Base-by-base conservation (phyloP, 257 asterid species). In the Catharanthus roseus region DNA sequence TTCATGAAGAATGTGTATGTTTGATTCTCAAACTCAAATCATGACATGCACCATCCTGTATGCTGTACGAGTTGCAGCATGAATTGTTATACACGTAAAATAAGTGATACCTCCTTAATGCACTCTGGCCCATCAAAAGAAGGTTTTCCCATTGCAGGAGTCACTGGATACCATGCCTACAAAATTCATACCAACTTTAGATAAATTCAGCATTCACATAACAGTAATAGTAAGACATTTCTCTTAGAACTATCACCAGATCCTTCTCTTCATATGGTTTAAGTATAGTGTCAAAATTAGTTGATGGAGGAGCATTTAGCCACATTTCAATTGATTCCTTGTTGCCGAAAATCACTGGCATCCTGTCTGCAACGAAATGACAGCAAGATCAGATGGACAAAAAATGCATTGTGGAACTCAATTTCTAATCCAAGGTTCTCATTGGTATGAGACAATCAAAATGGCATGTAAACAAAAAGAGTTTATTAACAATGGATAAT, bases 81-180 rank as follows among this genome's bases (percentile, higher is more conserved):
- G 33, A 54, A 24, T 24, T n/a, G 29, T 7, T 53, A 57, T 57
- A 10, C 64, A 57, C 4, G 41, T n/a, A 12, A n/a, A n/a, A n/a
- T n/a, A 13, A 31, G 65, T 24, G 74, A 31, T 89, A 93, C 99
- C 97, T 93, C 88, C 69, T 82, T 80, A 62, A 88, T 82, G 88
- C 99, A 93, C 73, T 93, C 97, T 28, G 91, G 93, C 66, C 96
- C 96, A 57, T 88, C 90, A 28, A 85, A 86, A 62, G 97, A 86
- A 80, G 90, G 79, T 82, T 95, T 89, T 53, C 99, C 99, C 82
- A 95, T 85, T 21, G 96, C 96, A 72, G 90, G 81, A 68, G 97
- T 88, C 77, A 95, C 96, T 19, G 99, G 95, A 78, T 89, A 85
- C 99, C 97, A 95, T 26, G 77, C 90, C 99, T 89, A 81, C 67